Percentiles rank a stretch among this genome's conserved stretches.
Evolutionary conservation across 176 grass and related monocot species (phyloP).

Genomic region (Oryza meridionalis): DNA sequence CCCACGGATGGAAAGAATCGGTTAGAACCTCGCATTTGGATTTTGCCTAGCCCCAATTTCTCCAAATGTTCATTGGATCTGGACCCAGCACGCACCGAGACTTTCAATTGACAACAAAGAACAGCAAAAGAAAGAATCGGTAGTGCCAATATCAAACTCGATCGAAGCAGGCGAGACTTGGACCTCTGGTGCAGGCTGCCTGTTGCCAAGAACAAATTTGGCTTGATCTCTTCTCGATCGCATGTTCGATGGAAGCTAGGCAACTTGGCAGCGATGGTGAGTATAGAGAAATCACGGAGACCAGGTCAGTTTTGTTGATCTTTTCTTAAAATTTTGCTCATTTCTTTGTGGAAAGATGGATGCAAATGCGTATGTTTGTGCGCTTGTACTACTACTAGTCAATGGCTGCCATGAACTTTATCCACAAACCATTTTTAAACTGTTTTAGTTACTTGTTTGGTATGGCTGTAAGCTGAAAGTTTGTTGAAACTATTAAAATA

Average conservation of each 20-base stretch:
- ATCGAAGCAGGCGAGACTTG: constrained; percentile 13
- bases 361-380: background rate
- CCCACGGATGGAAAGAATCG: background rate
- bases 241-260: background rate
- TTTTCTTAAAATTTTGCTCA: background rate
- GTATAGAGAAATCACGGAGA: constrained; percentile 7
- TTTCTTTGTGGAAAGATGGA: constrained; percentile 10
- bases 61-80: constrained; percentile 9
- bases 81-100: constrained; percentile 10
- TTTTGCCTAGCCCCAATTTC: background rate
- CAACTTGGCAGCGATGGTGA: background rate
- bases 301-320: constrained; percentile 40
- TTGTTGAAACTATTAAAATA: background rate
- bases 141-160: background rate
- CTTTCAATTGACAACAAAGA: constrained; percentile 4
- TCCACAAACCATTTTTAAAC: background rate
- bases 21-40: background rate
- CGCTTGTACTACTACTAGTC: background rate
- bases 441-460: background rate
- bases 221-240: constrained; percentile 39
- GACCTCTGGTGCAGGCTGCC: constrained; percentile 4
- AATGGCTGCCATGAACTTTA: background rate
- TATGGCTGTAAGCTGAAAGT: background rate
- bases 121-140: background rate
- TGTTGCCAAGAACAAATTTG: constrained; percentile 34